Evolutionary conservation across 495 filamentous ascomycete genomes (phyloP).

Genomic region (Hypoxylon lenormandii): DNA sequence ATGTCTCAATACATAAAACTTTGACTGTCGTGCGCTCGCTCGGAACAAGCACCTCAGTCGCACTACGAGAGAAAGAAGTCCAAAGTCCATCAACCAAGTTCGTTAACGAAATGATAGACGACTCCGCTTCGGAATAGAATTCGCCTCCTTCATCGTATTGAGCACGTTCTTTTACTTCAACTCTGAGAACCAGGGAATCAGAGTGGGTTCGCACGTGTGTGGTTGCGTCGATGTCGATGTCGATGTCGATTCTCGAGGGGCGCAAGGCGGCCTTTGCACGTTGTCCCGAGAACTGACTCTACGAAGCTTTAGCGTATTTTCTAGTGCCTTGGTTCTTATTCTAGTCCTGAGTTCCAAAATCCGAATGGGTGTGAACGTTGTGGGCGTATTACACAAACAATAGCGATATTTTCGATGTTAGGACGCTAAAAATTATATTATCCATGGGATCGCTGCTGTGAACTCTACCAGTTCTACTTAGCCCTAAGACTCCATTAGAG

Average conservation of each 20-base stretch:
- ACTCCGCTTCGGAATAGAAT: conserved; percentile 30
- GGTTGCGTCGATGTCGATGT: conserved; percentile 25
- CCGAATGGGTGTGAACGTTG: conserved; percentile 14
- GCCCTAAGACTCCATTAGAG: too few relatives aligned
- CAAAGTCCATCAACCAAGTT: conserved; percentile 6
- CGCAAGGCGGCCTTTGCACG: background rate
- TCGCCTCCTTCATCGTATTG: conserved; percentile 47
- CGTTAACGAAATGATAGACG: conserved; percentile 22
- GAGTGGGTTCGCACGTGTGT: conserved; percentile 41
- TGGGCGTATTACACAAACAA: background rate
- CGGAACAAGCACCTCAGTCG: conserved; percentile 8
- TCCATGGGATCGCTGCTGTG: too few relatives aligned
- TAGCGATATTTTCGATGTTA: too few relatives aligned
- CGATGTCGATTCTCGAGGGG: conserved; percentile 21
- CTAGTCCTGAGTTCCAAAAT: conserved; percentile 18
- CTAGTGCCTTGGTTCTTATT: background rate
- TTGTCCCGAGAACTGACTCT: conserved; percentile 19
- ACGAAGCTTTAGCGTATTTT: background rate
- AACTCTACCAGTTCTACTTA: too few relatives aligned
- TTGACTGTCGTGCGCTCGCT: conserved; percentile 11
- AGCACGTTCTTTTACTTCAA: conserved; percentile 45
- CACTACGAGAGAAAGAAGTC: conserved; percentile 23
- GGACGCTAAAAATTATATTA: too few relatives aligned
- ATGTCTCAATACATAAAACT: conserved; percentile 6
- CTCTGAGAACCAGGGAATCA: conserved; percentile 9